Evolutionary conservation across 225 moss, liverwort and hornwort genomes (phyloP), one percentile per base, ranked within the genome.

Genomic region (Straminergon stramineum): DNA sequence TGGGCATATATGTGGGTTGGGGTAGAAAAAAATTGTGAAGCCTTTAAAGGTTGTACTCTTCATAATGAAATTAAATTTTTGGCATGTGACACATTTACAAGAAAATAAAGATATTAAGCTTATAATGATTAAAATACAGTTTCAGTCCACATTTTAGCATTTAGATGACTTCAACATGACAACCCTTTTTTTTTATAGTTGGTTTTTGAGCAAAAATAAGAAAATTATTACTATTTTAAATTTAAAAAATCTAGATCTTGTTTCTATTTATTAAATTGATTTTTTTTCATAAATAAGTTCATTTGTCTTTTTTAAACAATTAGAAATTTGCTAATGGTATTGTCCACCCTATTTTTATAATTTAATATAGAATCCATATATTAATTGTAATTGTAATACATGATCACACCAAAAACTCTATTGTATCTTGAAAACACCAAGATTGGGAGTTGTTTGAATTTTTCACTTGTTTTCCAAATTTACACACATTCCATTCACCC

Each of bases 191-290:
- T 21, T 41, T 26, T 26, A 41, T 70, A 0, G 0, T 43, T 43
- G 43, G 5, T 27, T 71, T 16, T 15, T 15, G 26, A 71, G 8
- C 8, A 27, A 9, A 39, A 41, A 41, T 16, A 15, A 43, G 15
- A 21, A 13, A 21, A n/a, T 23, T 23, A 69, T n/a, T 20, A n/a
- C 4, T 68, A 68, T 22, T n/a, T 68, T 20, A 20, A n/a, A 7
- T 0, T n/a, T 13, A 12, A 4, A 37, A 21, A 37, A 20, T 5
- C 39, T 41, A 39, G 0, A 41, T 41, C 1, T 41, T 15, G 0
- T 41, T 22, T 71, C 0, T 41, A 26, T 0, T 39, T 12, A 39
- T 41, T 41, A 26, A 71, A 4, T 71, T 41, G 4, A 19, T 2
- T 22, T n/a, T 22, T 15, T 15, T 24, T n/a, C 0, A 4, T 39